Evolutionary conservation across 495 filamentous ascomycete genomes (phyloP).

Genomic region (Penicillium verhagenii): DNA sequence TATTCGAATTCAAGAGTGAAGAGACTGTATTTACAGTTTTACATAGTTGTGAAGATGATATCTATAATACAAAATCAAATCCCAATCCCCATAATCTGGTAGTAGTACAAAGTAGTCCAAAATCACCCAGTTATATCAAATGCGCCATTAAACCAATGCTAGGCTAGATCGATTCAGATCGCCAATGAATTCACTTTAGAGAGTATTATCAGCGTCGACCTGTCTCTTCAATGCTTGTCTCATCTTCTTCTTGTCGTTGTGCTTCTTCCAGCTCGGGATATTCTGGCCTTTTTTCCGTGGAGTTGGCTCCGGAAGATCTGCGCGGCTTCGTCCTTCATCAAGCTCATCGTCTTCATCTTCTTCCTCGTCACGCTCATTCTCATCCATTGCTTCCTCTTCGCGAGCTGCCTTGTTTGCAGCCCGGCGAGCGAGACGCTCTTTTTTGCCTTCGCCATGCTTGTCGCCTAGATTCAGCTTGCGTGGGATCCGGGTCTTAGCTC

Average conservation of each 20-base stretch:
- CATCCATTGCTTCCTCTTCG: constrained; percentile 19
- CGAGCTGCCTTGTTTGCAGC: constrained; percentile 32
- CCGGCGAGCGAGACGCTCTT: constrained; percentile 41
- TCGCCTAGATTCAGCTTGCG: constrained; percentile 62
- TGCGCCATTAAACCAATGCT: constrained; percentile 18
- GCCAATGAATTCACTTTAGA: constrained; percentile 15
- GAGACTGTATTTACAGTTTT: constrained; percentile 21
- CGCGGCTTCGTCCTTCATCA: constrained; percentile 21
- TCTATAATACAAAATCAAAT: constrained; percentile 21
- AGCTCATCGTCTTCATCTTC: constrained; percentile 14
- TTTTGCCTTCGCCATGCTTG: constrained; percentile 56
- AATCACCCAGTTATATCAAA: constrained; percentile 2
- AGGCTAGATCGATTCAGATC: neutral
- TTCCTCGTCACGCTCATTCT: constrained; percentile 23
- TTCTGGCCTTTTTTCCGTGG: constrained; percentile 39
- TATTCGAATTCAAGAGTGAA: constrained; percentile 9
- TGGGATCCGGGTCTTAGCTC: constrained; percentile 77
- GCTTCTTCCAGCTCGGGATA: constrained; percentile 49
- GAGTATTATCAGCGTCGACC: constrained; percentile 14
- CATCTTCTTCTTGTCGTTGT: constrained; percentile 43
- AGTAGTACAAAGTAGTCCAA: constrained; percentile 10
- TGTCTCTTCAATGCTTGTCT: constrained; percentile 42
- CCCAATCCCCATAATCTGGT: constrained; percentile 9
- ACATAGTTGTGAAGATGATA: constrained; percentile 15
- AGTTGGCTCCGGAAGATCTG: constrained; percentile 20